Conservation (phyloP, 768 basidiomycete species). For the Mycena galericulata region DNA sequence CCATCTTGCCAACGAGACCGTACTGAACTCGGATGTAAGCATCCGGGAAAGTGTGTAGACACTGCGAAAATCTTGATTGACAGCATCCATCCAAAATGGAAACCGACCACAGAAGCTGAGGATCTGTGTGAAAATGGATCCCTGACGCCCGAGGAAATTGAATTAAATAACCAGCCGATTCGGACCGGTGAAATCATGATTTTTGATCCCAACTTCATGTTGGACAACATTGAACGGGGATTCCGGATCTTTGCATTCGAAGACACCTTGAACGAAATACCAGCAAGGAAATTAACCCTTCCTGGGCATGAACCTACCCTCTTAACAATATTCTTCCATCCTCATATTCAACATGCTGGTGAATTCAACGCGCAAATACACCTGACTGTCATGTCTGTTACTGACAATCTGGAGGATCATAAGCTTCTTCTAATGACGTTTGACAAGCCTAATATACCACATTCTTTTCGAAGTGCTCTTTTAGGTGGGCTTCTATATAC, state of each 20-base stretch:
- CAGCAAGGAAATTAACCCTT: neutral
- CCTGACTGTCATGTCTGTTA: neutral
- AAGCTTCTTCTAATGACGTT: neutral
- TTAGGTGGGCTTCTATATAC: neutral
- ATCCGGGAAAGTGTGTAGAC: slow-evolving; percentile 10
- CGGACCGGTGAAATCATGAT: neutral
- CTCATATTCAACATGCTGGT: neutral
- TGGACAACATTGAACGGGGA: neutral
- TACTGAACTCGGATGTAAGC: slow-evolving; percentile 1
- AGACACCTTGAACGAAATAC: neutral
- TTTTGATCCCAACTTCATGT: slow-evolving; percentile 16
- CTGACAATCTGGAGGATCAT: neutral
- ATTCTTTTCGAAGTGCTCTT: neutral
- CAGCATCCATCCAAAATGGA: slow-evolving; percentile 14
- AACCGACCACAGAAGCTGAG: neutral
- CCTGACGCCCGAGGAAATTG: neutral
- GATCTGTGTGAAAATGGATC: neutral
- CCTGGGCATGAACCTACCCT: neutral
- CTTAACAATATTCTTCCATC: neutral
- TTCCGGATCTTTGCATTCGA: slow-evolving; percentile 18
- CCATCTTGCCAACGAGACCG: slow-evolving; percentile 4
- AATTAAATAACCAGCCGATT: slow-evolving; percentile 1
- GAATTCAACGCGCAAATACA: neutral
- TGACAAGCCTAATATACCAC: neutral
- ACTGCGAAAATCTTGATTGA: slow-evolving; percentile 7